phyloP scores from a whole-genome alignment of 768 basidiomycete genomes.

The Tephrocybe sp. region DNA sequence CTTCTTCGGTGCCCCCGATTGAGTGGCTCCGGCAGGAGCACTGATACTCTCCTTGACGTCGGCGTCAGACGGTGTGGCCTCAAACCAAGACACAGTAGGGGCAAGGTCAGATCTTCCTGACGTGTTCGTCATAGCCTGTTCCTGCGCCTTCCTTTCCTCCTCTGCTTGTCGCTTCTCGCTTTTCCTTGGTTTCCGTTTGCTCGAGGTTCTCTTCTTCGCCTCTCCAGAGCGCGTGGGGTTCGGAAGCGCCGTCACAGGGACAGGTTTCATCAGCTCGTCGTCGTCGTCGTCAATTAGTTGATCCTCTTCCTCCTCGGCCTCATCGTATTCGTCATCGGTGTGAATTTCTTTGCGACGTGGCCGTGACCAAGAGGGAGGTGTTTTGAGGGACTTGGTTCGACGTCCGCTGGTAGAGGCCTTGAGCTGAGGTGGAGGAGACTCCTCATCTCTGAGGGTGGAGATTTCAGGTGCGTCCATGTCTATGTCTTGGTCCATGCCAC shows the following conservation, averaged over 20 bases:
- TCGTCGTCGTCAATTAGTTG: constrained; percentile 77
- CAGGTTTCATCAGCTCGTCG: constrained; percentile 29
- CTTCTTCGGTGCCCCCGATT: constrained; percentile 49
- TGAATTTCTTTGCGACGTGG: constrained; percentile 22
- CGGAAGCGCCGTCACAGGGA: constrained; percentile 28
- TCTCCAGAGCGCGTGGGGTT: constrained; percentile 30
- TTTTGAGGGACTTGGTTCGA: constrained; percentile 15
- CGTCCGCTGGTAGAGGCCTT: constrained; percentile 27
- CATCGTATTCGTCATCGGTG: constrained; percentile 57
- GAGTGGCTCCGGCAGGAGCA: constrained; percentile 28
- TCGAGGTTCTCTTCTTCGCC: constrained; percentile 48
- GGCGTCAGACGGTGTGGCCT: constrained; percentile 38
- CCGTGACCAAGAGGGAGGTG: constrained; percentile 20
- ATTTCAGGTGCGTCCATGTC: constrained; percentile 84
- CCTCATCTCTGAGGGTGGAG: constrained; percentile 74
- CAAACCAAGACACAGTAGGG: constrained; percentile 42
- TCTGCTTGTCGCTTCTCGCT: constrained; percentile 45
- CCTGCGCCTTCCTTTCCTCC: constrained; percentile 47
- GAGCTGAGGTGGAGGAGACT: constrained; percentile 60
- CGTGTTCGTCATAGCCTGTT: constrained; percentile 34
- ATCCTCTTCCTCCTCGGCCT: constrained; percentile 75
- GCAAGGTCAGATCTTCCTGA: constrained; percentile 35
- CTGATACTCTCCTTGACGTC: constrained; percentile 14
- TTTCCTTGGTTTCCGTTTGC: constrained; percentile 55
- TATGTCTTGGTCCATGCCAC: constrained; percentile 44